Base-by-base conservation (phyloP, 352 stramenopile species). In the Plasmopara viticola region DNA sequence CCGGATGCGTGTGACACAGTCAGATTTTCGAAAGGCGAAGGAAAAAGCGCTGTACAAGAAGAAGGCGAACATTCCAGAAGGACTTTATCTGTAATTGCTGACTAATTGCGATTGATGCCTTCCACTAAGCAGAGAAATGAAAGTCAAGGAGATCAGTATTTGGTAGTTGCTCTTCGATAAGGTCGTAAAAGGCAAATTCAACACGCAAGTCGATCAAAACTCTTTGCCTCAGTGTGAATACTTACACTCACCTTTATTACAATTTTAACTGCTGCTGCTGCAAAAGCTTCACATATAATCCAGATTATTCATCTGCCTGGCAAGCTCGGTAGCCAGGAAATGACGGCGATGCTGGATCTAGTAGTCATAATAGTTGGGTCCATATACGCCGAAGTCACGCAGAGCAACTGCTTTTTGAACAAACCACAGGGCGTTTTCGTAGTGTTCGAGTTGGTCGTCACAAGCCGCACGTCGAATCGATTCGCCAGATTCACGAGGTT, bases 31-130 rank as follows among this genome's bases (percentile, higher is more conserved):
- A 52, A 99, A 99, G 83, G 97, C 97, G 30, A 99, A 99, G 74
- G 97, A 99, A 81, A 99, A 99, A 74, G 96, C 96, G 12, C 84
- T 99, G 53, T 99, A 99, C 84, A 94, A 96, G 55, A 99, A 99
- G 82, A 99, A 99, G 84, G 97, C 96, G 55, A 99, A 99, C 84
- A 97, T 99, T 65, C 97, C 97, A 0, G 97, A 99, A 74, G 96
- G 96, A 31, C 82, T 99, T 55, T 99, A 99, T 79, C 79, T 99
- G 68, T 99, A 98, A 68, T 42, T 42, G 56, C 48, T 53, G 60
- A 68, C 54, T 64, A 53, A 57, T 51, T 35, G 68, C 46, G 37
- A 55, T 59, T 14, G 18, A 44, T 39, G 31, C 29, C 30, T 55
- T 42, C 25, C 51, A 51, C 43, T 17, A 40, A 29, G 25, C 56